A percentile compares a stretch with the other conserved stretches of the same genome.
Evolutionary conservation across 2,329 filamentous ascomycete genomes (phyloP).

Genomic region (Penicillium sp.): DNA sequence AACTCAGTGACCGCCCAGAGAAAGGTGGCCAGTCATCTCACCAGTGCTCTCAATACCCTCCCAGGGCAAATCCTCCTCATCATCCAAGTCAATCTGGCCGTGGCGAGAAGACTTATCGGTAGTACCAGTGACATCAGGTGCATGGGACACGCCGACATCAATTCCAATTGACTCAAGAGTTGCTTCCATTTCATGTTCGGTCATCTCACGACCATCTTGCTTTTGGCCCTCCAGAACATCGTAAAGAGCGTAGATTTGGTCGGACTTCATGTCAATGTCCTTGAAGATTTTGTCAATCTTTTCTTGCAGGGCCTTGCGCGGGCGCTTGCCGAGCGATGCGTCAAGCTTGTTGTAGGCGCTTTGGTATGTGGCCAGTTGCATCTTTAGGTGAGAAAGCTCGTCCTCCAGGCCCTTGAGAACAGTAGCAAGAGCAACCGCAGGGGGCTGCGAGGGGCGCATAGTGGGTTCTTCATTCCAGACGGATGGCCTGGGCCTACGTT

Average conservation of each 20-base stretch:
- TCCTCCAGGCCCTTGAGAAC: constrained; percentile 80
- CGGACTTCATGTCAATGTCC: constrained; percentile 68
- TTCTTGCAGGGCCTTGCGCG: constrained; percentile 60
- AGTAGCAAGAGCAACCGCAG: constrained; percentile 70
- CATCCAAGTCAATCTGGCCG: constrained; percentile 27
- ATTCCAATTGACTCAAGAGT: constrained; percentile 54
- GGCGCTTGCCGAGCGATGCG: constrained; percentile 62
- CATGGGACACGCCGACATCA: constrained; percentile 20
- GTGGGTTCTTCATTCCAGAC: constrained; percentile 57
- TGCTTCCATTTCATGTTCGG: constrained; percentile 61
- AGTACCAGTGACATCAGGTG: constrained; percentile 29
- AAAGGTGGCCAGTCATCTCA: constrained; percentile 36
- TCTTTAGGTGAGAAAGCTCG: constrained; percentile 73
- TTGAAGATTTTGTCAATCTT: constrained; percentile 62
- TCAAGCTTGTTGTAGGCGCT: constrained; percentile 65
- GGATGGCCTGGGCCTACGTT: constrained; percentile 45
- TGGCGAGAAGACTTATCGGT: constrained; percentile 30
- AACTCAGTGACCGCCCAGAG: constrained; percentile 19
- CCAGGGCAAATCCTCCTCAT: constrained; percentile 44
- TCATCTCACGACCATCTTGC: constrained; percentile 61
- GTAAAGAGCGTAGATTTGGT: constrained; percentile 78
- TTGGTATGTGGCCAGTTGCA: constrained; percentile 63
- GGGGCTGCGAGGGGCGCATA: constrained; percentile 62
- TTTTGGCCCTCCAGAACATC: constrained; percentile 82
- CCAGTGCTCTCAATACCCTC: constrained; percentile 45